Base-by-base conservation (phyloP, 371 early-diverging fungal species). In the Rhizopus sp. region DNA sequence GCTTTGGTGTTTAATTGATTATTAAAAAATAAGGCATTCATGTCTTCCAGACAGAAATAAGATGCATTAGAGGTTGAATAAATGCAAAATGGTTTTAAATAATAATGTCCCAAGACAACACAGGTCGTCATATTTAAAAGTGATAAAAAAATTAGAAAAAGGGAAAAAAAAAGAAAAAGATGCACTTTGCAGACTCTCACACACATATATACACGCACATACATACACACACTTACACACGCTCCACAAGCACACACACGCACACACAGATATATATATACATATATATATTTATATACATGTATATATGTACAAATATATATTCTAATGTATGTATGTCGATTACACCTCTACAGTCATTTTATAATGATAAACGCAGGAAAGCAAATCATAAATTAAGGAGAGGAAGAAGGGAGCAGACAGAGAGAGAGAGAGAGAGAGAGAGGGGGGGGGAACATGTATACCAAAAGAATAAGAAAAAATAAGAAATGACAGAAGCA, bases 11-110 rank as follows among this genome's bases (percentile, higher is more conserved):
- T 51, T 35, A 53, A 48, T 41, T 47, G 44, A 29, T 48, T 16
- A n/a, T 57, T 47, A 35, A 53, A 56, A 30, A 54, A 54, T n/a
- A 64, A 7, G 0, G 45, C 12, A 39, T 61, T 57, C n/a, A 69
- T 29, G 8, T 72, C 69, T 41, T 66, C 58, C 3, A 72, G 13
- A 45, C 58, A 63, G 42, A 57, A 69, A n/a, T 49, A 69, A 15
- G 53, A 34, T 8, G 57, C 31, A 30, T 47, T 38, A 17, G 17
- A 30, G 7, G 34, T 51, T 3, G 23, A 47, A 31, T 63, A 66
- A 12, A 63, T 31, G 35, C 51, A 57, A 35, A 70, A 63, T 31
- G 54, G 48, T n/a, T 42, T 45, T 5, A 29, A 42, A 5, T 23
- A 46, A 42, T 60, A 68, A 15, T 53, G 47, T 5, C 68, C 68